Evolutionary conservation across 805 yeast genomes (phyloP).

Genomic region (Ogataea wickerhamii): DNA sequence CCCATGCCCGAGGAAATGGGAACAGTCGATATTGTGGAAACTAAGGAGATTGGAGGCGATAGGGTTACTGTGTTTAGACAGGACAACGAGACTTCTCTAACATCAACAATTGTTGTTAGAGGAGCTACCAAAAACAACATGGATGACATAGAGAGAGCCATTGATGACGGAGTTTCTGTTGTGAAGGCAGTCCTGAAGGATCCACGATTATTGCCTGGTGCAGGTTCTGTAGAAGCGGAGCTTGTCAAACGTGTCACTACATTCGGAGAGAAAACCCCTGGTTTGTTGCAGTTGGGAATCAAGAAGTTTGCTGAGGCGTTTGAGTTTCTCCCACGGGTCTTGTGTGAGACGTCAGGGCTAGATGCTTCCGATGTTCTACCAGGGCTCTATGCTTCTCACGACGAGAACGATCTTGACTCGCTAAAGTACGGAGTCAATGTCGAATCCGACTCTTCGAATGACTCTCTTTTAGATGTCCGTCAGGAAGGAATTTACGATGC

Average conservation of each 20-base stretch:
- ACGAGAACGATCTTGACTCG: conserved; percentile 41
- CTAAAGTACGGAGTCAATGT: conserved; percentile 65
- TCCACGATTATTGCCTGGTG: conserved; percentile 82
- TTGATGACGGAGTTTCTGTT: conserved; percentile 93
- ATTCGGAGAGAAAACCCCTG: conserved; percentile 93
- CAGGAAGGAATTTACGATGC: conserved; percentile 74
- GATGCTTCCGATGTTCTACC: conserved; percentile 89
- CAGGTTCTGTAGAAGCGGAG: conserved; percentile 93
- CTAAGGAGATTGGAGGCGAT: conserved; percentile 95
- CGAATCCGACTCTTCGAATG: conserved; percentile 58
- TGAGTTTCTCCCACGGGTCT: conserved; percentile 87
- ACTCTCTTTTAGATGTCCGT: conserved; percentile 69
- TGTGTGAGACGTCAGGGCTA: conserved; percentile 92
- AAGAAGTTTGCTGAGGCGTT: conserved; percentile 92
- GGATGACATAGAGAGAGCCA: conserved; percentile 95
- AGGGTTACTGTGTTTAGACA: conserved; percentile 93
- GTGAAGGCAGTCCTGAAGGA: conserved; percentile 87
- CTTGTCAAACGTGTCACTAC: conserved; percentile 73
- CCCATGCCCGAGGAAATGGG: conserved; percentile 96
- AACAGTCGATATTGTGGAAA: conserved; percentile 77
- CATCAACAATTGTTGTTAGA: conserved; percentile 89
- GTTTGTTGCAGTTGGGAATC: conserved; percentile 87
- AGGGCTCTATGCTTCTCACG: conserved; percentile 83
- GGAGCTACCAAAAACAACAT: conserved; percentile 94
- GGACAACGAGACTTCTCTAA: conserved; percentile 59